These are phyloP conservation scores for Calycina herbarum DNA, from an alignment of 2,329 filamentous ascomycete species.

Conservation along the genomic window DNA sequence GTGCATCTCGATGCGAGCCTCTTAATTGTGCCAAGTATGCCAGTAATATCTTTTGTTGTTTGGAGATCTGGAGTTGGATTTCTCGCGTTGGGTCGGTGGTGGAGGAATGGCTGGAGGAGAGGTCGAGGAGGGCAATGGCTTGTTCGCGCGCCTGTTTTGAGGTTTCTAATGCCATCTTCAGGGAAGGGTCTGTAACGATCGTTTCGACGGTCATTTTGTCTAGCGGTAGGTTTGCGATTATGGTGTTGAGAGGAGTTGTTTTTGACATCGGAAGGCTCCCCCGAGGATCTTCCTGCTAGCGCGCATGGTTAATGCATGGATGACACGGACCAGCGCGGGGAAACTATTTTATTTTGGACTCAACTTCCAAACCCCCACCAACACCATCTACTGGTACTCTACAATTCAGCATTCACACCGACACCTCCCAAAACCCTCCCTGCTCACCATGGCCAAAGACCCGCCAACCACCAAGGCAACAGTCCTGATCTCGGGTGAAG, in stretches of 20 bases:
- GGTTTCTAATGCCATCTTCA: conserved; percentile 68
- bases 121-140: conserved; percentile 64
- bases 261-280: neutral
- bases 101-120: conserved; percentile 55
- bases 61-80: conserved; percentile 60
- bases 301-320: neutral
- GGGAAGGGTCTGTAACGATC: conserved; percentile 63
- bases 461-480: conserved; percentile 44
- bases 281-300: conserved; percentile 1
- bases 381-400: neutral
- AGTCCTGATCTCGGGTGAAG: conserved; percentile 66
- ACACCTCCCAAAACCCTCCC: neutral
- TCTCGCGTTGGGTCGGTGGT: conserved; percentile 47
- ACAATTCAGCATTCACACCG: neutral
- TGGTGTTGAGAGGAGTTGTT: neutral
- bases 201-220: conserved; percentile 52
- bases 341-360: neutral
- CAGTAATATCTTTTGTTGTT: conserved; percentile 77
- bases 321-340: conserved; percentile 1
- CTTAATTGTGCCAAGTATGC: conserved; percentile 79
- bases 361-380: neutral
- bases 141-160: conserved; percentile 74
- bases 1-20: conserved; percentile 77
- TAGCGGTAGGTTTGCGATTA: neutral
- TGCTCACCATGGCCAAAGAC: conserved; percentile 19